Percentiles rank a stretch among this genome's conserved stretches.
Conservation (phyloP, 495 filamentous ascomycete species). For the Ramalina intermedia region DNA sequence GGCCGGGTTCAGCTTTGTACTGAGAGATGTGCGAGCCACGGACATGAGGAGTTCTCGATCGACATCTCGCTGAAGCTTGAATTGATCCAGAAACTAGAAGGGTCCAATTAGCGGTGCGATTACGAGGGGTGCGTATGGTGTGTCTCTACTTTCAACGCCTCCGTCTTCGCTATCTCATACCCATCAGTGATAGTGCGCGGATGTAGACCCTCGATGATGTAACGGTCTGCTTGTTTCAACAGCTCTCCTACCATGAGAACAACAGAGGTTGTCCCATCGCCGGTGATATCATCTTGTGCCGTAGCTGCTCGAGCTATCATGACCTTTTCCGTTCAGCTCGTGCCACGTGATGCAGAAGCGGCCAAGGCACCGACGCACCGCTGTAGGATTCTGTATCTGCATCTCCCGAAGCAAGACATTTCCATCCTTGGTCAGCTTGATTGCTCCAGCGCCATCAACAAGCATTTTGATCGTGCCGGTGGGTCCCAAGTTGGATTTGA, state of each 20-base stretch:
- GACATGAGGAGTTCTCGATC: constrained; percentile 89
- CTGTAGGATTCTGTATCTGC: constrained; percentile 82
- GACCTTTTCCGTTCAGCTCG: constrained; percentile 36
- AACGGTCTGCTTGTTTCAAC: constrained; percentile 89
- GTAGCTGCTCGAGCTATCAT: constrained; percentile 98
- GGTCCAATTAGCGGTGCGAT: background rate
- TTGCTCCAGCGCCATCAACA: constrained; percentile 88
- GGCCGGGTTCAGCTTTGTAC: constrained; percentile 79
- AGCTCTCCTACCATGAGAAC: constrained; percentile 93
- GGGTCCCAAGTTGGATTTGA: constrained; percentile 91
- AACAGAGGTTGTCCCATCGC: constrained; percentile 94
- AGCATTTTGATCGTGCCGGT: constrained; percentile 96
- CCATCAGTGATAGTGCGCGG: constrained; percentile 94
- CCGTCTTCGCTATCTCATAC: constrained; percentile 90
- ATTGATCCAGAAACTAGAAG: constrained; percentile 74
- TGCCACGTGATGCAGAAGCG: constrained; percentile 14
- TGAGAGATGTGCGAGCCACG: constrained; percentile 85
- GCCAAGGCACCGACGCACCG: constrained; percentile 35
- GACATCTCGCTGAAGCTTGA: constrained; percentile 75
- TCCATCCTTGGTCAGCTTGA: constrained; percentile 98
- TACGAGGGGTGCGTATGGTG: background rate
- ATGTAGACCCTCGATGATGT: constrained; percentile 88
- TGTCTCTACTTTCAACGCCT: constrained; percentile 62
- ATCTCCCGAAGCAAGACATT: constrained; percentile 92
- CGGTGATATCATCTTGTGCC: constrained; percentile 95